Evolutionary conservation across 2,329 filamentous ascomycete species (phyloP), one percentile per base, ranked within the genome.

Genomic region (Cordyceps cateniannulata): DNA sequence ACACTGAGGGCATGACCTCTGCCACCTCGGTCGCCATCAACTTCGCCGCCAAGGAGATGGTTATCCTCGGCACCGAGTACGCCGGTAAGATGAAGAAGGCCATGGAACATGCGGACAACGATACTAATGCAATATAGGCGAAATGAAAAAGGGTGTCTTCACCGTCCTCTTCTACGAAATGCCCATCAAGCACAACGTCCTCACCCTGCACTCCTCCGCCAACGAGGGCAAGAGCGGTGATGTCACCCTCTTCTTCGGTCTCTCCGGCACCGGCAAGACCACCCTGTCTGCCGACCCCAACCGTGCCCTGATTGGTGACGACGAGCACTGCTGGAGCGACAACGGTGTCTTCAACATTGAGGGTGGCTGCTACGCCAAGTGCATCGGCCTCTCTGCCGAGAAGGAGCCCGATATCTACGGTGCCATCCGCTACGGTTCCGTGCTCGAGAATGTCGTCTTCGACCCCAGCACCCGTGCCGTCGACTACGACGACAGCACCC

Each of bases 111-210:
- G n/a, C n/a, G n/a, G n/a, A n/a, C n/a, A n/a, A n/a, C n/a, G n/a
- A n/a, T n/a, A n/a, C n/a, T n/a, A n/a, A n/a, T n/a, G n/a, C n/a
- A n/a, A n/a, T n/a, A n/a, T n/a, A n/a, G 62, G 57, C 4, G 50
- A 53, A 5, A 93, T 95, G 90, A 96, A 96, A 83, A 96, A 96
- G 83, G 93, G 95, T 69, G 85, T 99, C 77, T 99, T 99, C 85
- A 99, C 95, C 52, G 92, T 99, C 55, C 87, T 99, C 75, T 99
- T 96, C 85, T 99, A 98, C 83, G 95, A 99, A 83, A 99, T 98
- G 93, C 95, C 95, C 64, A 91, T 99, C 74, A 97, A 97, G 87
- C 95, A 99, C 86, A 96, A 98, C 77, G 93, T 99, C 70, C 82
- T 99, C 68, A 99, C 95, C 45, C 88, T 99, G 60, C 95, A 99